phyloP scores from a whole-genome alignment of 2,329 filamentous ascomycete species.

The Colletotrichum sp. region DNA sequence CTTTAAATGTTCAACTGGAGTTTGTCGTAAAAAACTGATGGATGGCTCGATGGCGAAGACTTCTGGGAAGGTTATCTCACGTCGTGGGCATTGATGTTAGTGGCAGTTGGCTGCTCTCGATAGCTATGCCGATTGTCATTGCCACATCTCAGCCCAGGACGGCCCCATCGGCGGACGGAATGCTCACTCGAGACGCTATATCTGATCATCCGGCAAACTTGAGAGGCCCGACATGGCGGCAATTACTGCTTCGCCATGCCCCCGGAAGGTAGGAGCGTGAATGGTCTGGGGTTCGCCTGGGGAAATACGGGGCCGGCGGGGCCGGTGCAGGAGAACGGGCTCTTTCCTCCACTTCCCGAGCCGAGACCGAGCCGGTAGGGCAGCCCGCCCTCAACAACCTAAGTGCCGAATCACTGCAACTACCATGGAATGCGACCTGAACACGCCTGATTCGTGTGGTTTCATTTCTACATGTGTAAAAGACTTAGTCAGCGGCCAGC shows the following conservation, averaged over 20 bases:
- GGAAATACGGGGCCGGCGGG: constrained; percentile 10
- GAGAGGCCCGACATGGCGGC: background rate
- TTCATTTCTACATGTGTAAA: background rate
- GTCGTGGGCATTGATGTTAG: background rate
- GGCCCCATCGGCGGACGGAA: constrained; percentile 5
- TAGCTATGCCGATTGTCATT: background rate
- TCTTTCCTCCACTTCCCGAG: constrained; percentile 7
- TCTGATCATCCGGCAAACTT: background rate
- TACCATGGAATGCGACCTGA: background rate
- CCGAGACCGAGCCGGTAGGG: background rate
- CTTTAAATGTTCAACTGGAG: background rate
- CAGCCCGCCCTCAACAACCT: background rate
- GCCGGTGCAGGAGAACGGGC: background rate
- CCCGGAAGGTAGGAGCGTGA: background rate
- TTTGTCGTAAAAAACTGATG: background rate
- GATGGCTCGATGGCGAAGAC: background rate
- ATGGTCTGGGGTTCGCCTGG: background rate
- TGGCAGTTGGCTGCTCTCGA: background rate
- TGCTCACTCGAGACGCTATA: background rate
- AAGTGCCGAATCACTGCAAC: background rate
- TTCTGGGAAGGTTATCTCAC: background rate
- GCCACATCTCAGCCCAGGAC: background rate
- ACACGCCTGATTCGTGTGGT: background rate
- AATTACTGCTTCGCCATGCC: background rate
- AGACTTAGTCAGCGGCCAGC: background rate